A percentile compares a stretch with the other conserved stretches of the same genome.
phyloP scores from a whole-genome alignment of 1,139 yeast species.

The Yamadazyma siamensis region DNA sequence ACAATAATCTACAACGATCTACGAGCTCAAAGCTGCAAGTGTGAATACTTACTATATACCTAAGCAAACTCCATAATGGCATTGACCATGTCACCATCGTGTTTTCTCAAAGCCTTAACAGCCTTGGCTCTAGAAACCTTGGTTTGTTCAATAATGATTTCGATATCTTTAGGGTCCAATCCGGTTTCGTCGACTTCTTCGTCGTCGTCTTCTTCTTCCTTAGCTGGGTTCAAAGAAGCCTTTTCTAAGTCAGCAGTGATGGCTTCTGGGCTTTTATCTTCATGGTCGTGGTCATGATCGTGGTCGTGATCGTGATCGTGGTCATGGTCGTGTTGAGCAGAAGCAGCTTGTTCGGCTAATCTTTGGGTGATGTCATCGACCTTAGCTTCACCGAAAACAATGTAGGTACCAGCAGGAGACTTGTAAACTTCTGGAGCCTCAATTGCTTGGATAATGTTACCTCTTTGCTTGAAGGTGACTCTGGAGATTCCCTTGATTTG shows the following conservation, averaged over 20 bases:
- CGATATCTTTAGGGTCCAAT: conserved; percentile 72
- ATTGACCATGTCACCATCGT: conserved; percentile 92
- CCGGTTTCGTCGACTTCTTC: conserved; percentile 78
- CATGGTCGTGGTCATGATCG: conserved; percentile 19
- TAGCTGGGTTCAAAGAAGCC: conserved; percentile 56
- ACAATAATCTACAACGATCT: no score
- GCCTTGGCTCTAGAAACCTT: conserved; percentile 87
- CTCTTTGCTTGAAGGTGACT: conserved; percentile 94
- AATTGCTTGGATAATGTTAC: conserved; percentile 89
- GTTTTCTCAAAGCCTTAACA: conserved; percentile 81
- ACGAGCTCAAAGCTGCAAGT: no score
- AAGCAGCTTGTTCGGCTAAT: conserved; percentile 69
- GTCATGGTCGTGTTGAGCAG: conserved; percentile 15
- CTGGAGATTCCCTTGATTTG: conserved; percentile 90
- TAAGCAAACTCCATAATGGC: conserved; percentile 87
- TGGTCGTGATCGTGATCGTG: conserved; percentile 27
- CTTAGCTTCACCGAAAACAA: conserved; percentile 97
- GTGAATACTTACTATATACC: conserved; percentile 7
- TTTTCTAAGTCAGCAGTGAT: conserved; percentile 91
- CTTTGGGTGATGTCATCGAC: conserved; percentile 87
- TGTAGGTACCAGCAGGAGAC: conserved; percentile 90
- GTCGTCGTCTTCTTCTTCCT: conserved; percentile 51
- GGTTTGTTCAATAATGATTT: conserved; percentile 85
- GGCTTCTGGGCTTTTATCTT: conserved; percentile 64
- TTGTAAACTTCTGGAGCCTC: conserved; percentile 94